Base-by-base conservation (phyloP, 495 filamentous ascomycete genomes). In the Hypoxylon intermedium region DNA sequence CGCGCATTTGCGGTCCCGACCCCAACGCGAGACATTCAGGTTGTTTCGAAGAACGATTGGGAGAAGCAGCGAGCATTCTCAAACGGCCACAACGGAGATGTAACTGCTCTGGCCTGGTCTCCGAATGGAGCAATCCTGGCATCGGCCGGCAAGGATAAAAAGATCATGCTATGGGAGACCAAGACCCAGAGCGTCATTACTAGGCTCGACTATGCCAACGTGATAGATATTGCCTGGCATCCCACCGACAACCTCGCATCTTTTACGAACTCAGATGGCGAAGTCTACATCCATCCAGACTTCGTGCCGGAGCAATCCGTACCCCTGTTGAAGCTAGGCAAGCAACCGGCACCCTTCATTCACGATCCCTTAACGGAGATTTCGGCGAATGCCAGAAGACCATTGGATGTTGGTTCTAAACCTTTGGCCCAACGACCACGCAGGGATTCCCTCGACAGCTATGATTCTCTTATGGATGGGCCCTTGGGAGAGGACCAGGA, bases 161-260 rank as follows among this genome's bases (percentile, higher is more conserved):
- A 87, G 66, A 79, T 98, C 19, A 60, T 94, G 20, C 76, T 98
- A 9, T 98, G 94, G 94, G 91, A 96, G 53, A 85, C 88, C 5
- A 92, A 89, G 65, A 90, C 91, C 2, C 93, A 97, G 72, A 89
- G 81, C 30, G 79, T 96, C 16, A 61, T 92, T 26, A 82, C 83
- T 38, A 80, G 83, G 31, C 90, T 90, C 59, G 86, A 91, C 23
- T 92, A 90, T 60, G 79, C 85, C 50, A 90, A 89, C 54, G 87
- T 98, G 23, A 87, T 92, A 53, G 89, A 89, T 48, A 79, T 98
- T 28, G 81, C 85, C 34, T 98, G 94, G 94, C 95, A 98, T 69
- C 93, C 94, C 6, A 87, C 77, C 5, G 85, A 89, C 36, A 98
- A 98, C 55, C 83, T 92, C 9, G 75, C 92, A 6, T 96, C 92